Base-by-base conservation (phyloP, 768 basidiomycete genomes). In the Candolleomyces eurysporus region DNA sequence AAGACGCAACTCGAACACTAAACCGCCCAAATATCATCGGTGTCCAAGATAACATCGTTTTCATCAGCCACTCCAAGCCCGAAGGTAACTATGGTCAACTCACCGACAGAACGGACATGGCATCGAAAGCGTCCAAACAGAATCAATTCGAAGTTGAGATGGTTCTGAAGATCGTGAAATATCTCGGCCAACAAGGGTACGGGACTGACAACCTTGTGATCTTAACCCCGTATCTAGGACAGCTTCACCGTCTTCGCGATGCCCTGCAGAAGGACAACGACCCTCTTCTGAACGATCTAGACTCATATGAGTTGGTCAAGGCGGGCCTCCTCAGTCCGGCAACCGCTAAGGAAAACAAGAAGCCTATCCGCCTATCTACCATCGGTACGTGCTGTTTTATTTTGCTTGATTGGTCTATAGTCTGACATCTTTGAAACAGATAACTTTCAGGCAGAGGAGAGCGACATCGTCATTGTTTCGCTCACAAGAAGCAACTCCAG, bases 391-490 rank as follows among this genome's bases (percentile, higher is more conserved):
- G 7, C 6, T 14, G 14, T 7, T 46, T 46, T 9, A 1, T 17
- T 4, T 42, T 26, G 5, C 11, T 8, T 21, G 1, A 16, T 30
- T 16, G 14, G 11, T 31, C 17, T 13, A 5, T 17, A 14, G 32
- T 49, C 39, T 13, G 51, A 52, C 26, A 16, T 19, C 7, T 48
- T 39, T n/a, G 4, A 19, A 5, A 17, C 52, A 89, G 89, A 90
- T 65, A 91, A 90, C 65, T 91, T 89, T 63, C 89, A 90, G 68
- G 89, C 89, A 1, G 89, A 90, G 67, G 88, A 90, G 69, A 84
- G 85, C 36, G 82, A 90, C 53, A 85, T 91, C 51, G 85, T 91
- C 26, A 72, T 91, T 40, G 77, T 79, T 6, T 84, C 82, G 13
- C 70, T 91, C 36, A 87, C 85, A 0, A 72, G 89, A 52, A 88